phyloP scores from a whole-genome alignment of 2,329 filamentous ascomycete genomes.

The Akanthomyces lecanii region DNA sequence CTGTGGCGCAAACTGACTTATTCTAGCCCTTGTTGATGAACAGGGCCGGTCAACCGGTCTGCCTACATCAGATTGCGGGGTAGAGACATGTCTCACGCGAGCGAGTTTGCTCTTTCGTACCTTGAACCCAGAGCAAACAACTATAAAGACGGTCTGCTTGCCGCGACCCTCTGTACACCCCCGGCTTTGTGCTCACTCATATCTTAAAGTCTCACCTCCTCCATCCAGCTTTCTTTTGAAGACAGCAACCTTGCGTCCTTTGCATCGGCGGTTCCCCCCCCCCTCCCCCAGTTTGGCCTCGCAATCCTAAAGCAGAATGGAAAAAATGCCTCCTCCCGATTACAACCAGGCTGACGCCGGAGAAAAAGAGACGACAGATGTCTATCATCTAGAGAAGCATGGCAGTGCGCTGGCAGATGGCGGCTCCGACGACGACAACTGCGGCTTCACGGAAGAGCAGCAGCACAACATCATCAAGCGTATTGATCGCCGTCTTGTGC shows the following conservation, averaged over 20 bases:
- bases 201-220: background rate
- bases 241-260: too few species aligned
- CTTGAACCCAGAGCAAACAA: background rate
- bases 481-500: conserved; percentile 62
- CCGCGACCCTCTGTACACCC: background rate
- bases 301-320: background rate
- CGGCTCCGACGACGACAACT: conserved; percentile 27
- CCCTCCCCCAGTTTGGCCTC: background rate
- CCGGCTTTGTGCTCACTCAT: background rate
- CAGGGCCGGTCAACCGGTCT: too few species aligned
- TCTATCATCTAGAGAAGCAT: conserved; percentile 6
- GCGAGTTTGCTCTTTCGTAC: too few species aligned
- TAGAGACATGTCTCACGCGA: background rate
- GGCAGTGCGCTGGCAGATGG: conserved; percentile 16
- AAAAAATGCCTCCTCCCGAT: background rate
- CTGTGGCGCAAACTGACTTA: too few species aligned
- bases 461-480: conserved; percentile 64
- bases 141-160: background rate
- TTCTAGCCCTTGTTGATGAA: too few species aligned
- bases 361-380: background rate
- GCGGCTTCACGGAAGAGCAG: conserved; percentile 54
- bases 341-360: background rate
- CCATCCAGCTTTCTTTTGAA: background rate
- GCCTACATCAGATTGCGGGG: too few species aligned
- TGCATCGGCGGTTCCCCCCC: background rate